Evolutionary conservation across 2,329 filamentous ascomycete genomes (phyloP).

Genomic region (Xylaria hypoxylon): DNA sequence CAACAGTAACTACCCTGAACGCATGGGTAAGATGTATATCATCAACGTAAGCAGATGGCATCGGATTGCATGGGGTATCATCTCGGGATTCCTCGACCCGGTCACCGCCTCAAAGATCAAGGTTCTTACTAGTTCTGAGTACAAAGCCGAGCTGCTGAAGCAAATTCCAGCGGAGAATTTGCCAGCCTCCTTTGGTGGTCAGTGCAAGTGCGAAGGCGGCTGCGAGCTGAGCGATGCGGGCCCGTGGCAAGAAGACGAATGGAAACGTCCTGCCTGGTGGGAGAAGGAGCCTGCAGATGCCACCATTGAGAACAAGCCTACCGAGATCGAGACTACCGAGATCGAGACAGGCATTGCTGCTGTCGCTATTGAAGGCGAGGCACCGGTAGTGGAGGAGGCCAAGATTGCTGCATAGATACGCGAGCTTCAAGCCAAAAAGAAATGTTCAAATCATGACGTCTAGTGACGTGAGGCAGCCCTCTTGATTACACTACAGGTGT

Average conservation of each 20-base stretch:
- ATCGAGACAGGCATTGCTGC: slow-evolving; percentile 51
- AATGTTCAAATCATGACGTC: background rate
- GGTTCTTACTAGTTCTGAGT: slow-evolving; percentile 78
- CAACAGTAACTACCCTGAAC: slow-evolving; percentile 99
- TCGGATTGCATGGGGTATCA: slow-evolving; percentile 87
- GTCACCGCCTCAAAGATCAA: slow-evolving; percentile 97
- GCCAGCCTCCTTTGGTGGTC: slow-evolving; percentile 85
- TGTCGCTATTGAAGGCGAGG: slow-evolving; percentile 45
- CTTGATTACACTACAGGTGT: background rate
- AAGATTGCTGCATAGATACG: slow-evolving; percentile 29
- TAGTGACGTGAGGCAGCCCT: slow-evolving; percentile 12
- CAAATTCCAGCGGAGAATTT: slow-evolving; percentile 93
- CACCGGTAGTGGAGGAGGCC: slow-evolving; percentile 26
- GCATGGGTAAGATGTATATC: slow-evolving; percentile 93
- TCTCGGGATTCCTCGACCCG: slow-evolving; percentile 96
- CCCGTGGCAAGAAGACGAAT: slow-evolving; percentile 84
- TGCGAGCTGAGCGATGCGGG: slow-evolving; percentile 90
- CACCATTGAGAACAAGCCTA: slow-evolving; percentile 48
- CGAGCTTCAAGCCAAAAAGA: background rate
- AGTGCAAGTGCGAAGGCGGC: slow-evolving; percentile 82
- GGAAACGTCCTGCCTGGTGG: slow-evolving; percentile 74
- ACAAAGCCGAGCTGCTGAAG: slow-evolving; percentile 83
- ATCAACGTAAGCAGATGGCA: slow-evolving; percentile 74
- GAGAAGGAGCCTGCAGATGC: slow-evolving; percentile 59
- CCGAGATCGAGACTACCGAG: slow-evolving; percentile 49